Conservation (phyloP, 331 rosid genomes). For the Spiraea crenata region DNA sequence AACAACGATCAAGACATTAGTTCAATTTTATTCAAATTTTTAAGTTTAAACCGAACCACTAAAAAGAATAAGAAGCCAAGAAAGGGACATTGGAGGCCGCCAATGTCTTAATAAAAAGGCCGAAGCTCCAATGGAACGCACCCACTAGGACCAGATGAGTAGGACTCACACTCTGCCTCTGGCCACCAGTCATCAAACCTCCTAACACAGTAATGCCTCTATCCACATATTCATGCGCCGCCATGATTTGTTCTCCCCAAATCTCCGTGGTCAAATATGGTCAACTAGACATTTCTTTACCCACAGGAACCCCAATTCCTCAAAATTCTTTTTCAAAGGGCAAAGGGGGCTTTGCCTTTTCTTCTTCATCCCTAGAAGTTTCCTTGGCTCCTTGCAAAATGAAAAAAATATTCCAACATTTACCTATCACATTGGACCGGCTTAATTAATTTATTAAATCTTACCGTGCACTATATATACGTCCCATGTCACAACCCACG, state of each 20-base stretch:
- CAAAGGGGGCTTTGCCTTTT: background rate
- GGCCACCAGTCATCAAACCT: background rate
- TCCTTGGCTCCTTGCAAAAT: background rate
- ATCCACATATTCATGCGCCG: background rate
- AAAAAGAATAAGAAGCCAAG: background rate
- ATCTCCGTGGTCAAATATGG: background rate
- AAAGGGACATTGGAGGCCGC: background rate
- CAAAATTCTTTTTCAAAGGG: background rate
- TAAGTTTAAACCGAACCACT: no score
- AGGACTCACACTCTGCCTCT: background rate
- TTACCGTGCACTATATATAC: background rate
- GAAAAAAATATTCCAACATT: background rate
- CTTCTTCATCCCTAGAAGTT: background rate
- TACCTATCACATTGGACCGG: conserved; percentile 1
- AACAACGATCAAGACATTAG: no score
- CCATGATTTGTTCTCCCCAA: background rate
- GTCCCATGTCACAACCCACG: conserved; percentile 7
- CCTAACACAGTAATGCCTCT: background rate
- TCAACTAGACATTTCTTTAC: background rate
- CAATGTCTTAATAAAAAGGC: background rate
- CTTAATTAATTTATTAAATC: background rate
- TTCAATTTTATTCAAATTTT: no score
- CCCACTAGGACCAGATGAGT: background rate
- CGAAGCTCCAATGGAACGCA: background rate
- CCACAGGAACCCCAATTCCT: background rate